Conservation (phyloP, 176 grass and related monocot genomes). For the Dactylis glomerata region DNA sequence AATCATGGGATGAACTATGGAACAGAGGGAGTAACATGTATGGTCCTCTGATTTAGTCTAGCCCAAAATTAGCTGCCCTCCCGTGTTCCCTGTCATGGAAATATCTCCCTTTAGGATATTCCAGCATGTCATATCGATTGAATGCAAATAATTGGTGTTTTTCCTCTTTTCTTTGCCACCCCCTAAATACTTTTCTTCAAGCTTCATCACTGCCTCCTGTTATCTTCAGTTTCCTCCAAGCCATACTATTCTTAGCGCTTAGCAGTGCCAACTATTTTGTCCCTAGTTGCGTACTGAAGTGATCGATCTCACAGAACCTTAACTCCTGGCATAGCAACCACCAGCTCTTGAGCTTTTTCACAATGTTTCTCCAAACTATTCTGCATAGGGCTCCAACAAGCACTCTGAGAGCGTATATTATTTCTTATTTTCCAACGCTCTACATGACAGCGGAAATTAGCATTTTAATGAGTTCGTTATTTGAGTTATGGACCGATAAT, state of each 20-base stretch:
- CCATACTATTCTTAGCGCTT: not conserved
- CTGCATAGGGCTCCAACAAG: not conserved
- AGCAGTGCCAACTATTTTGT: not conserved
- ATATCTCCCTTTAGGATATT: not conserved
- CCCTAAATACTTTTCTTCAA: not conserved
- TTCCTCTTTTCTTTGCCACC: not conserved
- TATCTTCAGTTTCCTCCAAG: not conserved
- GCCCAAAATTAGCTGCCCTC: not conserved
- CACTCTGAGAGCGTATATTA: not conserved
- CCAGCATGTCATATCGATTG: not conserved
- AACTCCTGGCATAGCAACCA: not conserved
- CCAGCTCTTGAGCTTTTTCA: not conserved
- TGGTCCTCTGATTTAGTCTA: not conserved
- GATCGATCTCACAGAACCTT: not conserved
- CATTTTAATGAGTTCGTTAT: not conserved
- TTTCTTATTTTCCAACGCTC: too few relatives aligned
- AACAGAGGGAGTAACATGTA: too few relatives aligned
- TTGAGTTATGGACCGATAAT: not conserved
- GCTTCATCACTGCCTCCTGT: not conserved
- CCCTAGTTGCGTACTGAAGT: not conserved
- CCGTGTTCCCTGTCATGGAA: not conserved
- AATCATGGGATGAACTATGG: too few relatives aligned
- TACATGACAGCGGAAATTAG: not conserved
- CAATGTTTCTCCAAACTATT: not conserved
- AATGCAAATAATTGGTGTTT: not conserved